Base-by-base conservation (phyloP, 192 early-diverging fungal genomes). In the Spizellomyces sp. region DNA sequence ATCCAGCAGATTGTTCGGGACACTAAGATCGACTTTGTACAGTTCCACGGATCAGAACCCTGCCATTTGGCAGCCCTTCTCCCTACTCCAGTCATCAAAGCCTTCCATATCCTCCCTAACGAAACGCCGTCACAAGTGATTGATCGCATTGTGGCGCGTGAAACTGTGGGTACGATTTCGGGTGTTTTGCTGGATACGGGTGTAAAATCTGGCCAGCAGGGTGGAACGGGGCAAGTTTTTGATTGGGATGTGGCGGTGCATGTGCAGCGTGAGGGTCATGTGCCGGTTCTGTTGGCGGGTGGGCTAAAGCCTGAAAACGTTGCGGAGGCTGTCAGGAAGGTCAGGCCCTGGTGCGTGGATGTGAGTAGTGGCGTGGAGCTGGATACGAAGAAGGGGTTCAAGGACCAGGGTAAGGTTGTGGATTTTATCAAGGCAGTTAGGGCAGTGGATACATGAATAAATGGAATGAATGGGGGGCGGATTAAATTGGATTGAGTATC, bases 351-450 rank as follows among this genome's bases (percentile, higher is more conserved):
- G 89, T 86, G 84, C 45, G 96, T 98, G 41, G 98, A 99, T 85
- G 94, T 98, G 36, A 90, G 90, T 9, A 94, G 92, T 54, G 98
- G 96, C 9, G 91, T 97, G 1, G 96, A 99, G 75, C 88, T 89
- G 15, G 82, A 54, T n/a, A 19, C 14, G 50, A 12, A 19, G 4
- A 54, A 54, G 50, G 50, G 50, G 12, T 19, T n/a, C 17, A 54
- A 54, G 4, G 50, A 54, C 4, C 50, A 54, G 0, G 50, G 17
- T 1, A 54, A 54, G 50, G 50, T 54, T 12, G 14, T 12, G 14
- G 14, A 19, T 12, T 54, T 54, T 54, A 19, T 54, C 12, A 12
- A 54, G 14, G 50, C 50, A 12, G 50, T 19, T 19, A 54, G 17
- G 50, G 4, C 27, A 3, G 27, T 36, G 27, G 27, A 36, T 36